Conservation (phyloP, 257 asterid species). For the Ophiorrhiza pumila region DNA sequence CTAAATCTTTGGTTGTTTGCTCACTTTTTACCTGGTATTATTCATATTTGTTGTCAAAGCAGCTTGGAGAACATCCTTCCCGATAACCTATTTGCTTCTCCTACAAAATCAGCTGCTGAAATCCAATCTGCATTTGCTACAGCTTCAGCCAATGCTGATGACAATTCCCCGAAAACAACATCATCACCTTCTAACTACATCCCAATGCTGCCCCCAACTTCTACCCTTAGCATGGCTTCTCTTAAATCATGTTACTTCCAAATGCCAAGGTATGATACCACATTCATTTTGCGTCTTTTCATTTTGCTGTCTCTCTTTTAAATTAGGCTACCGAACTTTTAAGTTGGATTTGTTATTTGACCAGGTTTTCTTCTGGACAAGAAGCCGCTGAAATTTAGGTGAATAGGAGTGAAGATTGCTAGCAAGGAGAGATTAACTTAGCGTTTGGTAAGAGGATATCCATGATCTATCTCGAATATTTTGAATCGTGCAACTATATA, state of each 20-base stretch:
- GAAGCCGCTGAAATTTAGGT: slow-evolving; percentile 78
- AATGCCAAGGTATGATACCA: slow-evolving; percentile 58
- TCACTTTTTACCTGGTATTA: slow-evolving; percentile 12
- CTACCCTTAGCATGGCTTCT: slow-evolving; percentile 51
- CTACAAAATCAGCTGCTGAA: slow-evolving; percentile 62
- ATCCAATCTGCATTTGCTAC: slow-evolving; percentile 33
- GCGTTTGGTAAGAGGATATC: slow-evolving; percentile 50
- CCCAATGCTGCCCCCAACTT: slow-evolving; percentile 37
- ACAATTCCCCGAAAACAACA: slow-evolving; percentile 20
- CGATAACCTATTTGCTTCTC: slow-evolving; percentile 82
- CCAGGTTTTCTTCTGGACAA: slow-evolving; percentile 60
- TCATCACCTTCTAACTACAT: slow-evolving; percentile 45
- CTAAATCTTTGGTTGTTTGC: neutral
- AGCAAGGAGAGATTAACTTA: slow-evolving; percentile 49
- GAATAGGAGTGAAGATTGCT: slow-evolving; percentile 42
- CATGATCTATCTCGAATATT: too few species aligned
- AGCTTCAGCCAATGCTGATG: slow-evolving; percentile 35
- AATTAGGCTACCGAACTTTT: neutral
- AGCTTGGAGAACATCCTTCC: slow-evolving; percentile 84
- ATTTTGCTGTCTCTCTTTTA: neutral
- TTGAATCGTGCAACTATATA: too few species aligned
- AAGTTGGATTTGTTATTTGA: slow-evolving; percentile 2
- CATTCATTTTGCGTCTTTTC: neutral
- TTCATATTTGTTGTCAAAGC: slow-evolving; percentile 26
- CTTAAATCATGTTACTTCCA: slow-evolving; percentile 60